A percentile compares a stretch with the other conserved stretches of the same genome.
phyloP scores from a whole-genome alignment of 345 rosid species.

The Corymbia maculata region DNA sequence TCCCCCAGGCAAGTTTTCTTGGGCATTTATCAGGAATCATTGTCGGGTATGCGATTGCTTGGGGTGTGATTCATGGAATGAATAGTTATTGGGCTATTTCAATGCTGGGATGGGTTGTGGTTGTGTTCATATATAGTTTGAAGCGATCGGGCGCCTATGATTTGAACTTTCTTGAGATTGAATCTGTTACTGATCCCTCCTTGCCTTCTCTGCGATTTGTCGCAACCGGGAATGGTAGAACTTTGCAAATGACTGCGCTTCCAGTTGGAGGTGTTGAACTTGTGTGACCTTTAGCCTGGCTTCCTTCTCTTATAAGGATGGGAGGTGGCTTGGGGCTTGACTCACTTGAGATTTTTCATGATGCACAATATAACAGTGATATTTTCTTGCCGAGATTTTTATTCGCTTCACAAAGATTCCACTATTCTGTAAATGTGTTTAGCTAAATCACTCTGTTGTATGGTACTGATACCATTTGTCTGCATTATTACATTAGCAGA shows the following conservation, averaged over 20 bases:
- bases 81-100: conserved; percentile 90
- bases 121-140: conserved; percentile 75
- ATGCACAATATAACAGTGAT: neutral
- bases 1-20: conserved; percentile 95
- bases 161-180: conserved; percentile 74
- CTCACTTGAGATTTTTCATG: neutral
- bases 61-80: conserved; percentile 96
- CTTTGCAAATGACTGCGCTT: conserved; percentile 65
- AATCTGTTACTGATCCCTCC: conserved; percentile 77
- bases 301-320: neutral
- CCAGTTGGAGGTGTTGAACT: conserved; percentile 64
- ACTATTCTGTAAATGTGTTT: neutral
- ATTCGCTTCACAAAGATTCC: neutral
- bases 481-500: neutral
- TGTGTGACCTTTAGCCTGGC: conserved; percentile 15
- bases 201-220: conserved; percentile 77
- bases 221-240: conserved; percentile 50
- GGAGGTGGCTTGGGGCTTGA: neutral
- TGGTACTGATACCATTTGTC: neutral
- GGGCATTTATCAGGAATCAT: conserved; percentile 93
- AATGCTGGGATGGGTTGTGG: conserved; percentile 70
- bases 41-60: conserved; percentile 88
- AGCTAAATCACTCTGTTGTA: neutral
- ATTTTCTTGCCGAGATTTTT: neutral
- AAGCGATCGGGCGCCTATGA: conserved; percentile 84